Base-by-base conservation (phyloP, 106 monocot species). In the Dendrobium nobile region DNA sequence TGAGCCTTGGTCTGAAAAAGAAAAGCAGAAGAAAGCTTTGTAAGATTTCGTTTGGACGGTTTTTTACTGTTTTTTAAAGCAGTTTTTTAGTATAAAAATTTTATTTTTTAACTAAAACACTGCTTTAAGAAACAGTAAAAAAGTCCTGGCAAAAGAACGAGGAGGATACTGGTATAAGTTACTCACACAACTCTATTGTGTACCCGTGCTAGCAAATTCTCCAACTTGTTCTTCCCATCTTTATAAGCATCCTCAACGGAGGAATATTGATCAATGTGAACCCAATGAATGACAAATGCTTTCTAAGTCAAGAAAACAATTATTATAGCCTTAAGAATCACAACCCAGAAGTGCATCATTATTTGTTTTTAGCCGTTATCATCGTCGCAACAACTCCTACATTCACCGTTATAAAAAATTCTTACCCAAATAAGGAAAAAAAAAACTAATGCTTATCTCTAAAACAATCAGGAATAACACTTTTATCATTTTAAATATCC, bases 281-380 rank as follows among this genome's bases (percentile, higher is more conserved):
- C 96, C 96, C 96, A 97, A 74, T 97, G 96, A 82, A 97, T 91
- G 22, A 89, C 86, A 81, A 89, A 89, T 75, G 88, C 90, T 94
- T 89, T 97, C 96, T 97, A 37, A 77, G 61, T 44, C 67, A 11
- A 74, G 55, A 77, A 84, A 44, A 83, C 43, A 58, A 72, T 43
- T 42, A 16, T 9, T 40, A 65, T 26, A 65, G 64, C 22, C 4
- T 51, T 15, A 51, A 26, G 9, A 26, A 24, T 24, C 26, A 65
- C 64, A 24, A 65, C n/a, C 8, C 10, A 24, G 64, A 65, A 65
- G 9, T 65, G 17, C 24, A 65, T 51, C 51, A 51, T 51, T 51
- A 13, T 51, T 51, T 11, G 9, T 22, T 64, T 37, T 64, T 64
- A 8, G n/a, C 22, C 8, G 24, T 64, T 59, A 4, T 64, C 64